Evolutionary conservation across 208 protist genomes (phyloP).

Genomic region (Porcisia hertigi): DNA sequence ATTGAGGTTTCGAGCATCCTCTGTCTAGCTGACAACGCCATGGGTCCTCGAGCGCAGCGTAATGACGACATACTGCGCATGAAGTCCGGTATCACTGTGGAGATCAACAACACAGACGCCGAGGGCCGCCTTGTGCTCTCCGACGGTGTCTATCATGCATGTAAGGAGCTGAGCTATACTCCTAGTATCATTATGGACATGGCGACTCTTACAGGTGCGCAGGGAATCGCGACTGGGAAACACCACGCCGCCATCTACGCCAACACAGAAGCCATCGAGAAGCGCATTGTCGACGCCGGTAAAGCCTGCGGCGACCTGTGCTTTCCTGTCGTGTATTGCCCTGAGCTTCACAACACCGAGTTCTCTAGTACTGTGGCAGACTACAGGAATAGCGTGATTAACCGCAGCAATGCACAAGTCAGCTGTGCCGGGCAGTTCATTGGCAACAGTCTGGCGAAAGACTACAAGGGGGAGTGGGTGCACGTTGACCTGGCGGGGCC

Average conservation of each 20-base stretch:
- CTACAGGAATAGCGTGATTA: constrained; percentile 68
- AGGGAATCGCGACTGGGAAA: constrained; percentile 81
- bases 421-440: constrained; percentile 89
- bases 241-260: constrained; percentile 82
- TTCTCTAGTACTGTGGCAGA: constrained; percentile 75
- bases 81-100: constrained; percentile 87
- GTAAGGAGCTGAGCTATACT: constrained; percentile 69
- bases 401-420: constrained; percentile 68
- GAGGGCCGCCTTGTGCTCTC: constrained; percentile 92
- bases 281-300: constrained; percentile 48
- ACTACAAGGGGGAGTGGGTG: constrained; percentile 79
- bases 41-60: constrained; percentile 73
- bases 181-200: constrained; percentile 89
- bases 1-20: constrained; percentile 58
- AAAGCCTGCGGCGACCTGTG: constrained; percentile 74
- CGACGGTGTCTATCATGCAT: constrained; percentile 91
- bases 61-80: constrained; percentile 90
- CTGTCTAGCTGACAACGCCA: constrained; percentile 91
- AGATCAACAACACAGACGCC: constrained; percentile 94
- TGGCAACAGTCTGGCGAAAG: constrained; percentile 52
- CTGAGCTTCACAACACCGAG: constrained; percentile 82
- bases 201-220: constrained; percentile 92
- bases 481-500: constrained; percentile 88
- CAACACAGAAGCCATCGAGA: constrained; percentile 75
- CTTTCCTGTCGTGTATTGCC: constrained; percentile 88